A percentile compares a stretch with the other conserved stretches of the same genome.
Evolutionary conservation across 108 stramenopile species (phyloP).

Genomic region (Parietichytrium sp.): DNA sequence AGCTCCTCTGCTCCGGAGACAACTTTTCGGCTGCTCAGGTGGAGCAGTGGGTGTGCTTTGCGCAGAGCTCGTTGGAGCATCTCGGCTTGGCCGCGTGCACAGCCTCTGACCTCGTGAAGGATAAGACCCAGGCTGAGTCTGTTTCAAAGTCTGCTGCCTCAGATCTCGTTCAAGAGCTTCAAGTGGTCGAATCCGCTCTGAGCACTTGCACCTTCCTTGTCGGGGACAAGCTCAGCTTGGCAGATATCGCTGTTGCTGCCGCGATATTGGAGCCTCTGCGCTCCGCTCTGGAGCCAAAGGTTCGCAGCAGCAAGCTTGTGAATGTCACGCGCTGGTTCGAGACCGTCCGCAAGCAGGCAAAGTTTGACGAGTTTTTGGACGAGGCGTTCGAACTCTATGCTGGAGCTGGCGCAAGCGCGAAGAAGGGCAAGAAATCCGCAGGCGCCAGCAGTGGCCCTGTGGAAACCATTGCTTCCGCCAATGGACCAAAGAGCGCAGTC

Average conservation of each 20-base stretch:
- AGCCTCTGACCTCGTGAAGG: too few species aligned
- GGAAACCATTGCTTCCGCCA: slow-evolving; percentile 34
- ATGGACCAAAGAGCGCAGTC: background rate
- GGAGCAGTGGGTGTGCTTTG: too few species aligned
- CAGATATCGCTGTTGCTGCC: slow-evolving; percentile 58
- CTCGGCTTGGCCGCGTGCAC: too few species aligned
- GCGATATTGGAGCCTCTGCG: slow-evolving; percentile 20
- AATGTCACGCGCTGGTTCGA: slow-evolving; percentile 50
- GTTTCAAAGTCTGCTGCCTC: too few species aligned
- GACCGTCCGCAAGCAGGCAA: slow-evolving; percentile 47
- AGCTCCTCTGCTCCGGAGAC: too few species aligned
- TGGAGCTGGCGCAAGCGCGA: background rate
- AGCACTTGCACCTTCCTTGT: slow-evolving; percentile 42
- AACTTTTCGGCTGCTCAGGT: too few species aligned
- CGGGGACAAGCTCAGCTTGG: slow-evolving; percentile 51
- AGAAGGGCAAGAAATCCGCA: background rate
- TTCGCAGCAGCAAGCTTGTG: slow-evolving; percentile 11
- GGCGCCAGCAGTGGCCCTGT: background rate
- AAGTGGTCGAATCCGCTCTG: slow-evolving; percentile 36
- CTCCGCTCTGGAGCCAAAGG: background rate
- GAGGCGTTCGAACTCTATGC: background rate
- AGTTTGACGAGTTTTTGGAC: background rate
- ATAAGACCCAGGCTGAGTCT: too few species aligned
- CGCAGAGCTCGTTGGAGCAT: too few species aligned
- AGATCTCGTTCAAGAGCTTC: too few species aligned